These are phyloP conservation scores for Coemansia sp. DNA, from an alignment of 192 early-diverging fungal species.

Conservation along the genomic window DNA sequence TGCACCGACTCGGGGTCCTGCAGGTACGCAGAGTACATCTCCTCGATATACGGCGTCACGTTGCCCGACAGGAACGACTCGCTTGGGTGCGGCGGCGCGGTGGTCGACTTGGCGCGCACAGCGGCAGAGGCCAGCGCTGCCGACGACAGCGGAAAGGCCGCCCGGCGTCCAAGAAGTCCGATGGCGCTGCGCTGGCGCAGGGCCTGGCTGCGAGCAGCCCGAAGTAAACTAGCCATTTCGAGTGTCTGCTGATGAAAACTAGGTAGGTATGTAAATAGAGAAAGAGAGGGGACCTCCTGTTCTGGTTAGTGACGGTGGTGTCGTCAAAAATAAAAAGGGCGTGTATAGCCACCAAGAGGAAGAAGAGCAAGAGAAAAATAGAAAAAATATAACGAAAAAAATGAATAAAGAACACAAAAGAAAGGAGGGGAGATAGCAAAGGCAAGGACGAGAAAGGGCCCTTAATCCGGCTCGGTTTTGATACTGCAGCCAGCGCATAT, in stretches of 20 bases:
- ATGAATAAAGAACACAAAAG: not conserved
- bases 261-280: not conserved
- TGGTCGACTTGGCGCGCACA: constrained; percentile 38
- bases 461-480: not conserved
- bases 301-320: not conserved
- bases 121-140: constrained; percentile 4
- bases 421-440: not conserved
- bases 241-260: not conserved
- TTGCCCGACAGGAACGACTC: constrained; percentile 86
- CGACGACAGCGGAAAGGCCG: constrained; percentile 10
- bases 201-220: constrained; percentile 50
- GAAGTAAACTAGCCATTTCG: constrained; percentile 46
- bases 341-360: not conserved
- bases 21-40: constrained; percentile 93
- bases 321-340: not conserved
- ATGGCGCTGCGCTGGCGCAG: constrained; percentile 40
- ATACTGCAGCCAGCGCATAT: not conserved
- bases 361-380: constrained; percentile 11
- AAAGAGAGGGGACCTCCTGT: not conserved
- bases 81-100: constrained; percentile 56
- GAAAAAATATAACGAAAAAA: constrained; percentile 7
- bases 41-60: constrained; percentile 84
- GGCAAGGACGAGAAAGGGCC: not conserved
- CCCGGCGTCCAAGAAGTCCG: constrained; percentile 20
- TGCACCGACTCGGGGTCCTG: constrained; percentile 89